A percentile compares a stretch with the other conserved stretches of the same genome.
phyloP scores from a whole-genome alignment of 192 early-diverging fungal species.

The Funneliformis geosporum region DNA sequence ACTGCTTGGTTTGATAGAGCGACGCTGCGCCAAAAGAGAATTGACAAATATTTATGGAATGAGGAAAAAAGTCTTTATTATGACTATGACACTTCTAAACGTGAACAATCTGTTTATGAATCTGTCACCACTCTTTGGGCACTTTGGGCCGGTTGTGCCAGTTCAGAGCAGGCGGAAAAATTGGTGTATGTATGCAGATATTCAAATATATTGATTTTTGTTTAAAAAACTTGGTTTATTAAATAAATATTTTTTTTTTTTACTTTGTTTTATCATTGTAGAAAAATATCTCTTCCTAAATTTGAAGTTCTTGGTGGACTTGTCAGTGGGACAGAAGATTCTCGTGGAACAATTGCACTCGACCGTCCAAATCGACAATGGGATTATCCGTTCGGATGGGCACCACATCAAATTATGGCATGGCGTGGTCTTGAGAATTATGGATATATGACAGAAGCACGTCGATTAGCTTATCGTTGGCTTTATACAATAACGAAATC shows the following conservation, averaged over 20 bases:
- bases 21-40: constrained; percentile 55
- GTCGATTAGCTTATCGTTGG: constrained; percentile 91
- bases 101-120: constrained; percentile 77
- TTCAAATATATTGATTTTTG: neutral
- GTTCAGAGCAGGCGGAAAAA: constrained; percentile 72
- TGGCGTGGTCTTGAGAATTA: constrained; percentile 91
- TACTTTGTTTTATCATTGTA: neutral
- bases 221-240: neutral
- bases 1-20: constrained; percentile 69
- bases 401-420: constrained; percentile 98
- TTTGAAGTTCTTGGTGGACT: constrained; percentile 93
- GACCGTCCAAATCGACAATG: constrained; percentile 93
- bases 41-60: constrained; percentile 88
- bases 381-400: constrained; percentile 95
- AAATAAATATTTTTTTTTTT: neutral
- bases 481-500: constrained; percentile 90
- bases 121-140: constrained; percentile 88
- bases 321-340: constrained; percentile 89
- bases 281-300: constrained; percentile 58
- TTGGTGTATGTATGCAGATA: constrained; percentile 59
- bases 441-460: constrained; percentile 70
- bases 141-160: constrained; percentile 88
- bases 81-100: constrained; percentile 82
- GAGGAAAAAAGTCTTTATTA: constrained; percentile 75
- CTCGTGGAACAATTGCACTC: constrained; percentile 77